Evolutionary conservation across 2,329 filamentous ascomycete genomes (phyloP), one percentile per base, ranked within the genome.

Genomic region (Fusarium penzigii): DNA sequence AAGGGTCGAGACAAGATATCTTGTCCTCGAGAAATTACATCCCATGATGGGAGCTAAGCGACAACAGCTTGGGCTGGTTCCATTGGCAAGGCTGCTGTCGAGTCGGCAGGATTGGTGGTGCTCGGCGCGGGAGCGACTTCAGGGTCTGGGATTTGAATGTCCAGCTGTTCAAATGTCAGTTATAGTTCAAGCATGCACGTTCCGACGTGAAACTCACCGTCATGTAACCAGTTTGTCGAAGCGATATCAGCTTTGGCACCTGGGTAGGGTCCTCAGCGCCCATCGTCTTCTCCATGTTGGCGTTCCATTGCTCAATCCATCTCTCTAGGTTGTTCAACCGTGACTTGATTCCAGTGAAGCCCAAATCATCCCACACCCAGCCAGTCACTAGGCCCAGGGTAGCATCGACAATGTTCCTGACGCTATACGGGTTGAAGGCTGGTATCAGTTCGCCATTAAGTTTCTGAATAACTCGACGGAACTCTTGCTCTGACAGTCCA

Each of bases 351-450:
- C 81, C 85, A 4, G 89, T 89, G 36, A 90, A 73, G 2, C 93
- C 92, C 17, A 93, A 65, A 68, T 97, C 93, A 53, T 99, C 94
- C 91, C 92, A 97, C 34, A 97, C 66, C 90, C 92, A 99, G 17
- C 93, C 90, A 0, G 94, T 97, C 34, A 92, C 72, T 5, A 95
- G 77, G 2, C 93, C 92, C 61, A 97, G 69, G 11, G 90, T 70
- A 12, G 85, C 83, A 70, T 99, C 94, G 1, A 96, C 59, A 65
- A 92, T 84, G 62, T 95, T 96, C 46, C 90, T 80, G 63, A 83
- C 74, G 49, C 80, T 85, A 69, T 86, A 92, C 0, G 94, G 93
- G 65, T 88, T 84, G 70, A 96, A 97, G 0, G 88, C 86, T n/a
- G 81, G 81, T 39, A 88, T 75, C 14, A 97, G 75, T 57, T 90